Base-by-base conservation (phyloP, 2,329 filamentous ascomycete genomes). In the Cordyceps farinosa region DNA sequence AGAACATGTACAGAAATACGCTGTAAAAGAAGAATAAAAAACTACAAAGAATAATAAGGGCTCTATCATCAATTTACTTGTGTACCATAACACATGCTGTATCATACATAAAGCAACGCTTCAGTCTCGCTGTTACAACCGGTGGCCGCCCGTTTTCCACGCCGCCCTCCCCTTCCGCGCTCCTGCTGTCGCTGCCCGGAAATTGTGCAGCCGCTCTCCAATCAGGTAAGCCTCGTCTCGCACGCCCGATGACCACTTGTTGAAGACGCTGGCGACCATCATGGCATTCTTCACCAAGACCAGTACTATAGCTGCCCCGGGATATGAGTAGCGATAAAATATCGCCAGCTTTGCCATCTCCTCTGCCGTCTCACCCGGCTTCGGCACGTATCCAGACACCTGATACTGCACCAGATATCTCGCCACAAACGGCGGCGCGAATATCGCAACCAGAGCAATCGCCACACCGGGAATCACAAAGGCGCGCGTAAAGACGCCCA, bases 211-310 rank as follows among this genome's bases (percentile, higher is more conserved):
- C 65, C 93, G 81, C 78, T 99, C 94, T 2, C 95, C 95, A 71
- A 98, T 95, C 51, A 99, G 80, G 74, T 99, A 99, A 0, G 96
- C 93, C 76, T 99, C 96, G 74, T 99, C 96, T 45, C 92, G 83
- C 53, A 99, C 92, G 64, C 89, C 86, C 63, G 87, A 82, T 69
- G 90, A 87, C 93, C 94, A 98, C 27, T 86, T 79, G 53, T 85
- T 84, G 58, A 95, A 83, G 59, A 91, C 83, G 52, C 83, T 77
- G 9, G 84, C 71, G n/a, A 88, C 72, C 11, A 83, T 81, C 71
- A 84, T 71, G 1, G 77, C 72, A 36, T 81, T 74, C 62, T 69
- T 74, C 3, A 79, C 69, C 3, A 75, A 70, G 5, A 84, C 69
- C 2, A 82, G 79, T 29, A 84, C 74, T 3, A 85, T 75, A 2